A percentile compares a stretch with the other conserved stretches of the same genome.
phyloP scores from a whole-genome alignment of 1,139 yeast species.

The Sugiyamaella xylanicola region DNA sequence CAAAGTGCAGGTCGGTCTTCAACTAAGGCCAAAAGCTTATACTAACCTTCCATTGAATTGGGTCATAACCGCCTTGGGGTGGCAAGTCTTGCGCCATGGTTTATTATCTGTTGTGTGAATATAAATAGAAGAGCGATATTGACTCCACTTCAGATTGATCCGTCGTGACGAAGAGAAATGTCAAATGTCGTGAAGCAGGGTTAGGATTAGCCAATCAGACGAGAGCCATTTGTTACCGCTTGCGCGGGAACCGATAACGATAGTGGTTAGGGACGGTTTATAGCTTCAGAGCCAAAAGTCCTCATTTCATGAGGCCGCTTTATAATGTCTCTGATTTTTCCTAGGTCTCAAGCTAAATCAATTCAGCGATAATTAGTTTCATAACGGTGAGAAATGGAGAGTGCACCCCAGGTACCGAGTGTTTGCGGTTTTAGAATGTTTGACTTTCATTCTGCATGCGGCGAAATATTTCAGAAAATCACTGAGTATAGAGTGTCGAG shows the following conservation, averaged over 20 bases:
- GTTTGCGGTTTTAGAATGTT: too few relatives aligned
- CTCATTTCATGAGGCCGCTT: too few relatives aligned
- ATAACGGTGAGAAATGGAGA: too few relatives aligned
- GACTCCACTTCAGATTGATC: background rate
- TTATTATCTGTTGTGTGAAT: background rate
- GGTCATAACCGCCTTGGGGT: slow-evolving; percentile 84
- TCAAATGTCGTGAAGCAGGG: slow-evolving; percentile 15
- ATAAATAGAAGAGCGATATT: background rate
- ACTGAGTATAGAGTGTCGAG: too few relatives aligned
- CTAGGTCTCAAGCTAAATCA: too few relatives aligned
- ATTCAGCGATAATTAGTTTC: too few relatives aligned
- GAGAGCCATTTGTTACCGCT: background rate
- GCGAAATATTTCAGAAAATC: slow-evolving; percentile 1
- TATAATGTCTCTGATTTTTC: too few relatives aligned
- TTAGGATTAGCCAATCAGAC: slow-evolving; percentile 19
- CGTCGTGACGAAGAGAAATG: background rate
- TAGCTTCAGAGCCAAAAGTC: too few relatives aligned
- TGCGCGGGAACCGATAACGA: background rate
- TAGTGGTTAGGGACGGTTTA: background rate
- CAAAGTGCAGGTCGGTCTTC: too few relatives aligned
- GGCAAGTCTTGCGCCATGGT: slow-evolving; percentile 71
- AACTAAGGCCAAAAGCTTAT: background rate
- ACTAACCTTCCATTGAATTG: slow-evolving; percentile 75
- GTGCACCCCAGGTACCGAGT: too few relatives aligned
- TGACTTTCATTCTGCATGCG: too few relatives aligned